Evolutionary conservation across 257 asterid species (phyloP), one percentile per base, ranked within the genome.

Genomic region (Paulownia fortunei): DNA sequence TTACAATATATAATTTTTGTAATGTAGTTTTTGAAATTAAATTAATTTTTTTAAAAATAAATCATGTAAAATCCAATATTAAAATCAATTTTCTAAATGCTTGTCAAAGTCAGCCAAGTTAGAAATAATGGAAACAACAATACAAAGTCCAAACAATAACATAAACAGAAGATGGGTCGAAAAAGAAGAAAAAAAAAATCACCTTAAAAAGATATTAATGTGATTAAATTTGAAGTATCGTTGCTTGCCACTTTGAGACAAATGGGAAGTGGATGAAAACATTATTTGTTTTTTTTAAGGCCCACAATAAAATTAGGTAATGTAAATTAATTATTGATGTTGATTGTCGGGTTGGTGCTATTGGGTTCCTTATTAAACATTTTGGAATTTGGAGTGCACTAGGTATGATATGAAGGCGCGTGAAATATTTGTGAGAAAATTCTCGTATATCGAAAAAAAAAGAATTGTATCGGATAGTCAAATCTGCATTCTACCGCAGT

Each of bases 181-280:
- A 64, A 64, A 8, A 9, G 4, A 41, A 56, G 23, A 26, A 23
- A 37, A 54, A 62, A 16, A 32, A 74, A 58, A 8, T 56, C 63
- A 62, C 13, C 8, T 63, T 16, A 16, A 54, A 21, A 78, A 58
- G 16, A 41, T 27, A 66, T 44, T 36, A 34, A 24, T 23, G 42
- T 19, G 55, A 41, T 18, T 39, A 58, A 32, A 19, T 32, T 58
- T 7, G 26, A 51, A 37, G 47, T 39, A 69, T 75, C 34, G 16
- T 61, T 79, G 30, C 19, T 58, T 30, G 78, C 55, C 79, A 42
- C 79, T 69, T 69, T 63, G 72, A 27, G 77, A 79, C 72, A 24
- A 59, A 76, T 24, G 61, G 76, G 68, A 56, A 78, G 78, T 65
- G 61, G 77, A 18, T 73, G 72, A 21, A 69, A 64, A 41, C 19